A percentile compares a stretch with the other conserved stretches of the same genome.
Evolutionary conservation across 2,329 filamentous ascomycete species (phyloP).

Genomic region (Claviceps digitariae): DNA sequence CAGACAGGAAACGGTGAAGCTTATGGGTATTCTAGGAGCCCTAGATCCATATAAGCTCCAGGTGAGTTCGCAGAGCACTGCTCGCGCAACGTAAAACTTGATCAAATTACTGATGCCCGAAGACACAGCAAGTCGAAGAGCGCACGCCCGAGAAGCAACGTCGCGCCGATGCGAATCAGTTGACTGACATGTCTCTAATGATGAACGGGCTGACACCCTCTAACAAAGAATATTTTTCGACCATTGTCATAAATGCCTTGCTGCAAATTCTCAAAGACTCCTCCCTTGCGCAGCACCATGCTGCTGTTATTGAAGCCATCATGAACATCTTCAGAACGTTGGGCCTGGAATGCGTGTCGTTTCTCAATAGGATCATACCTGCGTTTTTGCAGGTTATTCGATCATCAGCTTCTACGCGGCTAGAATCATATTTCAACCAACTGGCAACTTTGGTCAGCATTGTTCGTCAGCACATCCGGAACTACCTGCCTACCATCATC

Average conservation of each 20-base stretch:
- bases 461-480: slow-evolving; percentile 89
- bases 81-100: background rate
- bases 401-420: slow-evolving; percentile 59
- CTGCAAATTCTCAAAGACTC: slow-evolving; percentile 84
- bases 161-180: slow-evolving; percentile 45
- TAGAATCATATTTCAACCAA: slow-evolving; percentile 97
- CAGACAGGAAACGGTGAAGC: slow-evolving; percentile 85
- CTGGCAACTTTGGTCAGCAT: slow-evolving; percentile 86
- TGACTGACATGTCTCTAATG: slow-evolving; percentile 93
- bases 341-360: slow-evolving; percentile 89
- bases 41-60: slow-evolving; percentile 94
- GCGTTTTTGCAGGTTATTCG: slow-evolving; percentile 85
- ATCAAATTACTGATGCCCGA: slow-evolving; percentile 3
- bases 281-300: slow-evolving; percentile 82
- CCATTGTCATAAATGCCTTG: slow-evolving; percentile 91
- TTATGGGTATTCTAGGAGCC: slow-evolving; percentile 90
- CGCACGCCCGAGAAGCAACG: slow-evolving; percentile 69
- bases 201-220: slow-evolving; percentile 96
- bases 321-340: slow-evolving; percentile 98
- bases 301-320: slow-evolving; percentile 88
- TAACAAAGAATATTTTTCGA: slow-evolving; percentile 96
- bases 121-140: slow-evolving; percentile 62
- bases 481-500: slow-evolving; percentile 77
- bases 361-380: slow-evolving; percentile 85
- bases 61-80: slow-evolving; percentile 20